Conservation (phyloP, 129 eudicot species). For the Apium graveolens region DNA sequence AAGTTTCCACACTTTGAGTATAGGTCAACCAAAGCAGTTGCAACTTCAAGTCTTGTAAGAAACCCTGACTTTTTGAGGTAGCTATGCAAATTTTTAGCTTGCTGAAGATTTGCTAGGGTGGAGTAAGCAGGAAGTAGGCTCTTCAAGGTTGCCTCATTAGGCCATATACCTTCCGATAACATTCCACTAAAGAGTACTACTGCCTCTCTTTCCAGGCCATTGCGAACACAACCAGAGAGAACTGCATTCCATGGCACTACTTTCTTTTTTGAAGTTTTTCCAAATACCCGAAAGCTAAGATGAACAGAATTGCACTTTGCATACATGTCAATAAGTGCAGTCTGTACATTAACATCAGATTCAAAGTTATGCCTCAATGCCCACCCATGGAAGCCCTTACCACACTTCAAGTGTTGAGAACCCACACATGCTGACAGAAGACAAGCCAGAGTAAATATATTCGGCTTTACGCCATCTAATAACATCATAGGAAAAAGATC, state of each 20-base stretch:
- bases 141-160: constrained; percentile 64
- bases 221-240: constrained; percentile 54
- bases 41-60: constrained; percentile 39
- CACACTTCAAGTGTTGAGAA: constrained; percentile 36
- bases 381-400: constrained; percentile 80
- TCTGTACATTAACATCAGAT: constrained; percentile 56
- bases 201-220: constrained; percentile 50
- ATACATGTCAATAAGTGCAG: constrained; percentile 72
- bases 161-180: constrained; percentile 37
- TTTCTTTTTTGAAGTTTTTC: constrained; percentile 43
- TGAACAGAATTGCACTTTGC: constrained; percentile 49
- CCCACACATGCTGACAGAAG: constrained; percentile 66
- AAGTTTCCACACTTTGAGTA: constrained; percentile 70
- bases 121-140: constrained; percentile 73
- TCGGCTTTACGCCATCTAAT: constrained; percentile 58
- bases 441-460: constrained; percentile 60
- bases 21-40: constrained; percentile 63
- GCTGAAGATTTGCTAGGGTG: constrained; percentile 52
- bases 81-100: constrained; percentile 45
- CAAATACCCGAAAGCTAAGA: constrained; percentile 45
- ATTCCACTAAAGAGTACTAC: constrained; percentile 48
- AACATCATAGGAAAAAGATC: constrained; percentile 46
- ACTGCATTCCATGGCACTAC: constrained; percentile 67
- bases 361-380: constrained; percentile 50
- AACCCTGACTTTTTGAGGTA: constrained; percentile 67